A percentile compares a stretch with the other conserved stretches of the same genome.
Evolutionary conservation across 345 rosid species (phyloP).

Genomic region (Gossypium ekmanianum): DNA sequence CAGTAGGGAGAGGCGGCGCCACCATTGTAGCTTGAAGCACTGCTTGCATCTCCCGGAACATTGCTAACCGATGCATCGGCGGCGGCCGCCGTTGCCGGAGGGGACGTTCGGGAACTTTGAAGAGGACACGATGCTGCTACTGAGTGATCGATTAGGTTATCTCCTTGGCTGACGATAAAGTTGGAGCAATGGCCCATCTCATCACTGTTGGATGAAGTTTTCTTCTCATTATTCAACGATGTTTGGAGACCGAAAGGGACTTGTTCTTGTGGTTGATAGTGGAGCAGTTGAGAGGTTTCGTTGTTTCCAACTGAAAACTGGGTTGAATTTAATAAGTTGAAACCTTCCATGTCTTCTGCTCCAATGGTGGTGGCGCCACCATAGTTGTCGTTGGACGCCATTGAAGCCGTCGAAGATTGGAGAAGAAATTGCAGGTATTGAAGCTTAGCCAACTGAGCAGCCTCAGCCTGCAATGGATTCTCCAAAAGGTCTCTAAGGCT

Average conservation of each 20-base stretch:
- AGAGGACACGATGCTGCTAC: slow-evolving; percentile 26
- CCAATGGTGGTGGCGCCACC: slow-evolving; percentile 19
- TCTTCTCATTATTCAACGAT: slow-evolving; percentile 25
- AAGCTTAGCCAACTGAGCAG: slow-evolving; percentile 45
- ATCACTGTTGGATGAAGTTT: slow-evolving; percentile 3
- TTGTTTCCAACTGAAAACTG: slow-evolving; percentile 28
- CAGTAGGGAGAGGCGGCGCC: slow-evolving; percentile 32
- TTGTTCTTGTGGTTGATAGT: slow-evolving; percentile 39
- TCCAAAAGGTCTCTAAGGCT: slow-evolving; percentile 45
- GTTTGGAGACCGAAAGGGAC: slow-evolving; percentile 54
- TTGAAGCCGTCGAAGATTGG: slow-evolving; percentile 35
- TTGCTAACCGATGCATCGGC: slow-evolving; percentile 30
- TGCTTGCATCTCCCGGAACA: slow-evolving; percentile 39
- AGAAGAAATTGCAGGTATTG: slow-evolving; percentile 43
- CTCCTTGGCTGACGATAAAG: slow-evolving; percentile 25
- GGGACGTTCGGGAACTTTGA: slow-evolving; percentile 23
- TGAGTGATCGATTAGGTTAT: slow-evolving; percentile 19
- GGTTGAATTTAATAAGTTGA: slow-evolving; percentile 27
- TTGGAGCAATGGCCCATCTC: slow-evolving; percentile 29
- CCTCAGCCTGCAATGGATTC: slow-evolving; percentile 44
- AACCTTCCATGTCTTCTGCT: slow-evolving; percentile 39
- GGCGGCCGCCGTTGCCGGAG: slow-evolving; percentile 11
- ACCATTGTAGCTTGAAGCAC: slow-evolving; percentile 42
- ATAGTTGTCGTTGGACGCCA: background rate
- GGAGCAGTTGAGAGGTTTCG: slow-evolving; percentile 39